A percentile compares a stretch with the other conserved stretches of the same genome.
Evolutionary conservation across 2,329 filamentous ascomycete species (phyloP).

Genomic region (Thermoascus crustaceus): DNA sequence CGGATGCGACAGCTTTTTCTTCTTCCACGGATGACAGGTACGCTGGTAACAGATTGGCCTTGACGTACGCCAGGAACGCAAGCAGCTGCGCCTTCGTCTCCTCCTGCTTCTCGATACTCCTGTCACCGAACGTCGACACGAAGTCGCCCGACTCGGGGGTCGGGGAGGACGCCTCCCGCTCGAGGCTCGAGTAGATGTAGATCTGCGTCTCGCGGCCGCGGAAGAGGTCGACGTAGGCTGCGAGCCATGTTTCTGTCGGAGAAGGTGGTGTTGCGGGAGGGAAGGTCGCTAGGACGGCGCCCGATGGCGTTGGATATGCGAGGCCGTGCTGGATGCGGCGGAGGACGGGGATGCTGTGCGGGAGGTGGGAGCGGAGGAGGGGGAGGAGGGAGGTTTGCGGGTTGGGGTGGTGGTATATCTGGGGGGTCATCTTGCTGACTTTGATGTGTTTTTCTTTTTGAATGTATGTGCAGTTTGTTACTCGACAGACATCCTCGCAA

Average conservation of each 20-base stretch:
- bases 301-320: constrained; percentile 23
- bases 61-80: constrained; percentile 19
- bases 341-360: constrained; percentile 28
- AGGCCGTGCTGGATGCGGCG: constrained; percentile 33
- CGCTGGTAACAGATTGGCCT: constrained; percentile 16
- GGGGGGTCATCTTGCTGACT: constrained; percentile 3
- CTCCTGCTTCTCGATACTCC: constrained; percentile 6
- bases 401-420: constrained; percentile 10
- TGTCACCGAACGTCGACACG: constrained; percentile 11
- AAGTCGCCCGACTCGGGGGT: background rate
- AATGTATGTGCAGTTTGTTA: too few relatives aligned
- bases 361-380: constrained; percentile 26
- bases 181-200: constrained; percentile 34
- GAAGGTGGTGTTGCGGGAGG: constrained; percentile 9
- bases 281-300: constrained; percentile 27
- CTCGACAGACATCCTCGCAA: too few relatives aligned
- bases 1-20: constrained; percentile 1
- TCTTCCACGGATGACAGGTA: constrained; percentile 16
- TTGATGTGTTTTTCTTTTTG: background rate
- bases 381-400: constrained; percentile 13
- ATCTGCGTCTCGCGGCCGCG: constrained; percentile 34
- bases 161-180: constrained; percentile 14
- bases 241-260: constrained; percentile 25
- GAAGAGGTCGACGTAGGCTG: constrained; percentile 33
- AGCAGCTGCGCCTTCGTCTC: constrained; percentile 20